Base-by-base conservation (phyloP, 2,329 filamentous ascomycete species). In the Cercospora zeae-maydis region DNA sequence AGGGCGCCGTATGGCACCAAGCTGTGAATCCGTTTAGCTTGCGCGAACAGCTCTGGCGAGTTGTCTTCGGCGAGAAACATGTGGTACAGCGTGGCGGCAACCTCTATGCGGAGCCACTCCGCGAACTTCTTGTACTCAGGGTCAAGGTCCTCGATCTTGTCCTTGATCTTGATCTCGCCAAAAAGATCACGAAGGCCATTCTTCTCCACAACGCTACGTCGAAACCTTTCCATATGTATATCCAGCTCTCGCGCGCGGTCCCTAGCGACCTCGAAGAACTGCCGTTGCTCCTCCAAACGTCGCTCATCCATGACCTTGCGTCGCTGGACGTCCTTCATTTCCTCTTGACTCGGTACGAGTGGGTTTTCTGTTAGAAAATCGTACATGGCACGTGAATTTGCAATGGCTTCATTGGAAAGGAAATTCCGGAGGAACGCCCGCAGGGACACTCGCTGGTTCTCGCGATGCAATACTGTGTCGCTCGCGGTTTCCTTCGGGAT, bases 51-150 rank as follows among this genome's bases (percentile, higher is more conserved):
- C 74, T 99, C 95, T 0, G 95, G 93, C 0, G 93, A 97, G 76
- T 99, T 99, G 78, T 99, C 95, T 76, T 99, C 95, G 5, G 95
- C 95, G 49, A 99, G 83, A 82, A 99, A 99, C 34, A 99, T 82
- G 76, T 99, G 95, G 74, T 99, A 99, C 63, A 98, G 87, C 21
- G 95, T 97, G 42, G 95, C 95, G 24, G 95, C 95, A 54, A 99
- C 88, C 79, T 99, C 95, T 72, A 99, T 99, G 39, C 95, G 88
- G 56, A 98, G 81, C 95, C 95, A 99, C 76, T 99, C 95, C 16
- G 93, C 93, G 74, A 99, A 98, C 75, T 98, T 99, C 73, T 95
- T 91, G 76, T 98, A 98, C 75, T 98, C 93, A 10, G 96, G 88
- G 73, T 91, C 96, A 58, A 99, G 83, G 69, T 97, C 92, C 67